Base-by-base conservation (phyloP, 768 basidiomycete species). In the Leccinum incarnatum region DNA sequence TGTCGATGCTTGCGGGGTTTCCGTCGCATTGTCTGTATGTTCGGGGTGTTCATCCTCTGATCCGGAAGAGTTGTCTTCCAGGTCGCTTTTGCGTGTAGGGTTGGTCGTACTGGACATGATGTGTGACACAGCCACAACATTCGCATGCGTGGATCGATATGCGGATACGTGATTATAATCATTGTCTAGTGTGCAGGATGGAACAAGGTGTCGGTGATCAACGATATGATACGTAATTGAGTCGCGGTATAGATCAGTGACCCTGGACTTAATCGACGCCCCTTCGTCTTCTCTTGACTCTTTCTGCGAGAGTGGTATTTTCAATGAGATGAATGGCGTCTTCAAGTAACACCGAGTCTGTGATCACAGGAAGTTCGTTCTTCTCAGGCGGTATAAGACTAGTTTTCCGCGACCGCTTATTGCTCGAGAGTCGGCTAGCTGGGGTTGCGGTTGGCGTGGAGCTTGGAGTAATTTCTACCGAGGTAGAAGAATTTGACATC, bases 211-310 rank as follows among this genome's bases (percentile, higher is more conserved):
- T 36, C 5, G 12, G 34, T 14, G 34, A 34, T 12, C 34, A 12
- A 34, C 12, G 17, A 37, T 40, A 17, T 7, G 17, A 40, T 40
- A 34, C 37, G 37, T 37, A 17, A 15, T 40, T 25, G 11, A 23
- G 21, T 21, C 10, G 15, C 9, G 47, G 47, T 27, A 27, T 48
- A 17, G 8, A 48, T 21, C 5, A 47, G 5, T 23, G 21, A 47
- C 5, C 12, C 4, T 46, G 21, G 45, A 23, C 54, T 51, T 59
- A 67, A 36, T 27, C 12, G 15, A 54, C 27, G 23, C 15, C 34
- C 23, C 61, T 64, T 34, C 78, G 73, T 56, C 80, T 70, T 58
- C 66, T 74, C 68, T 82, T 82, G 19, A 79, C 76, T 57, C 77
- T 74, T 55, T 79, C 78, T 5, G 70, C 74, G 11, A 81, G 69